Percentiles rank a stretch among this genome's conserved stretches.
Evolutionary conservation across 768 basidiomycete species (phyloP).

Genomic region (Phaffia australis): DNA sequence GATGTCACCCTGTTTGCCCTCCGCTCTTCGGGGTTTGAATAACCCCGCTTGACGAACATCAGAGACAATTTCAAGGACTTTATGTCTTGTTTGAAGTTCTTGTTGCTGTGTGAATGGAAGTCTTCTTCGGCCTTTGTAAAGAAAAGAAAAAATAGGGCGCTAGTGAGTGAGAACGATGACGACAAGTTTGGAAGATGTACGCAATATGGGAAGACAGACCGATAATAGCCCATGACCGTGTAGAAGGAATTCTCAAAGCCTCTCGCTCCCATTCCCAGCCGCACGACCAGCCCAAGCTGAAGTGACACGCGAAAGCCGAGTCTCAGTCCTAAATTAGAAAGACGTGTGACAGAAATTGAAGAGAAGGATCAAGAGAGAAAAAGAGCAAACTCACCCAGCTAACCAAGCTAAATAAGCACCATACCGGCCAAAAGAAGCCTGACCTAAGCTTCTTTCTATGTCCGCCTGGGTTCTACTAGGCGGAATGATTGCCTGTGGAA

Average conservation of each 20-base stretch:
- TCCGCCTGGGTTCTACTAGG: conserved; percentile 36
- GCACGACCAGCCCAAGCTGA: conserved; percentile 49
- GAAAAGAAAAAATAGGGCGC: not conserved
- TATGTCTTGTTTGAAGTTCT: conserved; percentile 36
- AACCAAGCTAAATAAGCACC: conserved; percentile 79
- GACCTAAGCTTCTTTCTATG: conserved; percentile 45
- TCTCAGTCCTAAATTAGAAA: no score
- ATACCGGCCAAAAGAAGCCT: conserved; percentile 59
- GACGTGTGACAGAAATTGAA: not conserved
- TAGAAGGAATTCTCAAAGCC: conserved; percentile 77
- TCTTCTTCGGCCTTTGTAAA: conserved; percentile 34
- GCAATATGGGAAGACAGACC: conserved; percentile 45
- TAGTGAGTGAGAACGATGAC: conserved; percentile 11
- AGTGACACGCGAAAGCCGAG: no score
- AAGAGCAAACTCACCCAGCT: conserved; percentile 40
- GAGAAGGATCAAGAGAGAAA: no score
- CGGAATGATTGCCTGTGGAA: conserved; percentile 39
- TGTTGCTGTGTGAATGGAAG: conserved; percentile 34
- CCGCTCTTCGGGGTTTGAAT: conserved; percentile 47
- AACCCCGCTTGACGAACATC: conserved; percentile 52
- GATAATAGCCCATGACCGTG: conserved; percentile 81
- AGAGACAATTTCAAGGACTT: conserved; percentile 49
- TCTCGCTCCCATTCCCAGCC: conserved; percentile 87
- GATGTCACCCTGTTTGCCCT: conserved; percentile 32
- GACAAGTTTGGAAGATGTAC: not conserved